Evolutionary conservation across 2,329 filamentous ascomycete species (phyloP).

Genomic region (Coniochaeta prunicola): DNA sequence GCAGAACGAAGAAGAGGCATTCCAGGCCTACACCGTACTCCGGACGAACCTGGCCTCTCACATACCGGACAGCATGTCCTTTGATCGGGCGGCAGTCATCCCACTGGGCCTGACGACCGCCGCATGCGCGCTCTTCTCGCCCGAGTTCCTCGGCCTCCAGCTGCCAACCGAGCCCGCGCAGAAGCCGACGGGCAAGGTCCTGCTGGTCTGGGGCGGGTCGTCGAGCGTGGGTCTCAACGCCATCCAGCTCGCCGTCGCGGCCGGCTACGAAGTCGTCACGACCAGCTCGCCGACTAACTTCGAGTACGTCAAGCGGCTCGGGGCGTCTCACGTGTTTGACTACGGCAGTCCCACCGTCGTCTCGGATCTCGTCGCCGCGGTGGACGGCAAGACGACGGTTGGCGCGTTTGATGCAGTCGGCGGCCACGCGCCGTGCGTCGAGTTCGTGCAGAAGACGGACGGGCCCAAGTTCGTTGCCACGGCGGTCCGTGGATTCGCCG

Average conservation of each 20-base stretch:
- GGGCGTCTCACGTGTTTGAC: conserved; percentile 2
- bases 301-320: neutral
- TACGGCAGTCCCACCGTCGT: neutral
- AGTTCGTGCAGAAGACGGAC: conserved; percentile 11
- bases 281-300: neutral
- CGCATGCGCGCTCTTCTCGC: conserved; percentile 16
- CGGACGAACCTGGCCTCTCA: conserved; percentile 9
- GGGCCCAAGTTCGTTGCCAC: conserved; percentile 12
- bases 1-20: conserved; percentile 13
- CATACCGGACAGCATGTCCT: conserved; percentile 16
- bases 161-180: conserved; percentile 7
- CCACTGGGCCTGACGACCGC: conserved; percentile 20
- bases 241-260: conserved; percentile 27
- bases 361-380: neutral
- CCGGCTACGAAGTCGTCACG: conserved; percentile 8
- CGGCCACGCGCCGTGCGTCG: conserved; percentile 3
- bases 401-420: conserved; percentile 11
- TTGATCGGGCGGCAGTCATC: conserved; percentile 15
- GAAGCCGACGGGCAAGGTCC: conserved; percentile 4
- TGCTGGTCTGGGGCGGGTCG: conserved; percentile 41
- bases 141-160: conserved; percentile 11
- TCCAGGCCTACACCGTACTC: conserved; percentile 17
- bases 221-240: conserved; percentile 33
- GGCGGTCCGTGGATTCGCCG: neutral
- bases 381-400: conserved; percentile 2